Evolutionary conservation across 352 stramenopile genomes (phyloP).

Genomic region (Phytophthora syringae): DNA sequence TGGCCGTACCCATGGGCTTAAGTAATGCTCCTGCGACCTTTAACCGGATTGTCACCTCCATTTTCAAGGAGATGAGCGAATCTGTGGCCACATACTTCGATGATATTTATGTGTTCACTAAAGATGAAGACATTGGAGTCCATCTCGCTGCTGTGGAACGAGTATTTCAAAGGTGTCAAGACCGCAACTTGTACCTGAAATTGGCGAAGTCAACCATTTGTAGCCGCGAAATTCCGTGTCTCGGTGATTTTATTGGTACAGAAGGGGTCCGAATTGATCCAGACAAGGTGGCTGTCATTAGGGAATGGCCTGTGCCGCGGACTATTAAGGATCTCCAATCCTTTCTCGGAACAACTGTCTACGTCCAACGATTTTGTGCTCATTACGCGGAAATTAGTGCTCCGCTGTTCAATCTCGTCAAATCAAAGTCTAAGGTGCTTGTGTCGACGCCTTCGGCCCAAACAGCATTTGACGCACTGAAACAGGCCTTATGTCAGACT

Average conservation of each 20-base stretch:
- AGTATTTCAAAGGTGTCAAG: neutral
- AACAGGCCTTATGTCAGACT: neutral
- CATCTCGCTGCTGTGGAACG: slow-evolving; percentile 1
- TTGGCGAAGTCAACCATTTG: slow-evolving; percentile 7
- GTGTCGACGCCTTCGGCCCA: slow-evolving; percentile 1
- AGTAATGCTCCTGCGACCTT: slow-evolving; percentile 5
- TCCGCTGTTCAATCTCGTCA: slow-evolving; percentile 9
- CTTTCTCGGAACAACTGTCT: slow-evolving; percentile 1
- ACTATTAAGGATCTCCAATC: slow-evolving; percentile 10
- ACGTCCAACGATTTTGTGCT: neutral
- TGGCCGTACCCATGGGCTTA: neutral
- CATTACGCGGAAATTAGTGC: slow-evolving; percentile 8
- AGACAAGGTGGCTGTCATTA: slow-evolving; percentile 4
- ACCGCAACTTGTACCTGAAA: slow-evolving; percentile 4
- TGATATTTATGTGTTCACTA: slow-evolving; percentile 6
- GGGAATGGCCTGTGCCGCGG: neutral
- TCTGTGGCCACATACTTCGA: slow-evolving; percentile 11
- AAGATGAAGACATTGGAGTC: neutral
- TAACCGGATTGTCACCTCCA: neutral
- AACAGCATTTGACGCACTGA: slow-evolving; percentile 3
- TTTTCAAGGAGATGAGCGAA: neutral
- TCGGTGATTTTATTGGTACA: slow-evolving; percentile 7
- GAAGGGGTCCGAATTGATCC: slow-evolving; percentile 7
- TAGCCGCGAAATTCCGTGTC: slow-evolving; percentile 5
- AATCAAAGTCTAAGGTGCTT: slow-evolving; percentile 2